Evolutionary conservation across 441 rosid genomes (phyloP).

Genomic region (Pelargonium cotyledonis): DNA sequence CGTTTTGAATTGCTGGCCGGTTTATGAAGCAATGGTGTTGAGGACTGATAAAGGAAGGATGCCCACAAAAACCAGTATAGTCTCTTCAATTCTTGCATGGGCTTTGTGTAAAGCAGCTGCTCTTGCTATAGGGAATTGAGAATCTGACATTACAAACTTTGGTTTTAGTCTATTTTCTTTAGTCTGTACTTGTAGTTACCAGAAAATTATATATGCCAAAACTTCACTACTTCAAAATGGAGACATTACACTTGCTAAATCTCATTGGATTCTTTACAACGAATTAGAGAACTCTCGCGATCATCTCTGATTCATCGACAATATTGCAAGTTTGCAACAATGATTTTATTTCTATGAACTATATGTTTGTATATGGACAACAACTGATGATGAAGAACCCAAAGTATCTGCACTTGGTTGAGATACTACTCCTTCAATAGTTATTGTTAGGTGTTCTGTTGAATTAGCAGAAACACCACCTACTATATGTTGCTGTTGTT

Average conservation of each 20-base stretch:
- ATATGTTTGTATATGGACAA: slow-evolving; percentile 9
- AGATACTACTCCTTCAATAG: slow-evolving; percentile 13
- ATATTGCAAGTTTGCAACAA: background rate
- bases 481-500: slow-evolving; percentile 6
- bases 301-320: background rate
- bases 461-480: background rate
- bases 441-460: slow-evolving; percentile 13
- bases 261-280: no score
- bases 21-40: slow-evolving; percentile 52
- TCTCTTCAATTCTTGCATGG: slow-evolving; percentile 27
- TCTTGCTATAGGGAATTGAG: slow-evolving; percentile 22
- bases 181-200: no score
- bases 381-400: slow-evolving; percentile 12
- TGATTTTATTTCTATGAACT: slow-evolving; percentile 3
- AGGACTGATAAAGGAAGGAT: slow-evolving; percentile 53
- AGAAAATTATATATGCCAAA: background rate
- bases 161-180: no score
- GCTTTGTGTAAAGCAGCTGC: slow-evolving; percentile 29
- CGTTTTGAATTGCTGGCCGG: slow-evolving; percentile 43
- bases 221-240: background rate
- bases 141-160: no score
- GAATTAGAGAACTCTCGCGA: no score
- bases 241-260: background rate
- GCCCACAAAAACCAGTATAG: slow-evolving; percentile 27
- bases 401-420: no score